Evolutionary conservation across 768 basidiomycete genomes (phyloP), one percentile per base, ranked within the genome.

Genomic region (Psilocybe subaeruginosa): DNA sequence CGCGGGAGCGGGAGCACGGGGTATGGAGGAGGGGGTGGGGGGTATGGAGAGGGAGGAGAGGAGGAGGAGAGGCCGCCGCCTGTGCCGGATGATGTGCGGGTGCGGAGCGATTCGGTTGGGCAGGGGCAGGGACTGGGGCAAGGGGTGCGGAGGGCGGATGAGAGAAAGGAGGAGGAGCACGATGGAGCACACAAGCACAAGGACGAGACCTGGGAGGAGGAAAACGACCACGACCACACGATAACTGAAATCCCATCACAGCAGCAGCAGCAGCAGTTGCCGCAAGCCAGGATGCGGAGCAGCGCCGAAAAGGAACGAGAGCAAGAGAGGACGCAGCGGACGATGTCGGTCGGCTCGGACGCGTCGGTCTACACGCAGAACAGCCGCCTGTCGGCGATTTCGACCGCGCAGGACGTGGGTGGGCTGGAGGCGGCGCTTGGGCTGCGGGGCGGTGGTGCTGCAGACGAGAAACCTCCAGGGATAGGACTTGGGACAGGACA

Each of bases 351-450:
- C 19, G 77, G 76, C 41, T 76, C 76, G 2, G 74, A 76, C 4
- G 72, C 68, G 8, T 75, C 74, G 4, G 69, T 78, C 11, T 78
- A 78, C 56, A 75, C 74, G 0, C 74, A 76, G 33, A 69, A 73
- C 29, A 75, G 75, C 56, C 65, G 69, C 6, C 56, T 68, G 2
- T 70, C 70, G 5, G 56, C 59, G 29, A 35, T 65, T 12, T 59
- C 64, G 11, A 12, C n/a, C 14, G 37, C 14, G 55, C 56, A 63
- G 30, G 69, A 67, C 16, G 50, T 51, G 35, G 53, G 51, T 41
- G 16, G 46, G 56, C 19, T 51, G 8, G 46, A 14, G 23, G 8
- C 14, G 16, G 46, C 7, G 8, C 23, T 23, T 47, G 23, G 41
- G 2, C 1, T 43, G 41, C 11, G 41, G 8, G 41, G 4, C 5